Evolutionary conservation across 2,329 filamentous ascomycete species (phyloP), one percentile per base, ranked within the genome.

Genomic region (Furcasterigmium sp.): DNA sequence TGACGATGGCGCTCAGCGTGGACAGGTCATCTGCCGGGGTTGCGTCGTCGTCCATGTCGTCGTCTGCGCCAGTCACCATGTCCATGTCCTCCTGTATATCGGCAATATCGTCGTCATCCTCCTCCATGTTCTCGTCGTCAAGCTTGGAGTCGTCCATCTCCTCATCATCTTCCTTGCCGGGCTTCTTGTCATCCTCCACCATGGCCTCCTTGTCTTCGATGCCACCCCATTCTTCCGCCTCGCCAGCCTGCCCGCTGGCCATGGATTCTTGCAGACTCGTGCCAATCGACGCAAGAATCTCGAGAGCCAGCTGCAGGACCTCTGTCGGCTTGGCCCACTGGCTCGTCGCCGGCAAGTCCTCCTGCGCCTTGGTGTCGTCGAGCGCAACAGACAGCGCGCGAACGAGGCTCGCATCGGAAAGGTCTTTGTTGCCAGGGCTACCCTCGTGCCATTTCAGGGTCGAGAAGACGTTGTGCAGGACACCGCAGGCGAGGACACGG

Each of bases 41-140:
- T 41, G 51, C 63, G 10, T 61, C 54, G n/a, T 68, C 64, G 21
- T 69, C 66, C 17, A 62, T 65, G 8, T 68, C 65, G 17, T 65
- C 63, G 32, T 68, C 66, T 20, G 54, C 65, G 3, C 75, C 78
- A 0, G 76, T 76, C 2, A 86, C 79, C 61, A 77, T 70, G 4
- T 79, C 80, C 76, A 86, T 82, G 53, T 85, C 82, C 21, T 75
- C 78, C 46, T 78, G 70, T 47, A 84, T 73, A 39, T 75, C 75
- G 40, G 76, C 76, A 20, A 75, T 64, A 41, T 73, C 68, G 70
- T 79, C 78, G 44, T 78, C 75, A n/a, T 75, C 68, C 3, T 57
- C 64, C 5, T 67, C 64, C 2, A 64, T 67, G 1, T 58, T 61
- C 3, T 58, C 61, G 10, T 61, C 62, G 2, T 37, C 35, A n/a